These are phyloP conservation scores for Mycena amicta DNA, from an alignment of 768 basidiomycete species.

Conservation along the genomic window DNA sequence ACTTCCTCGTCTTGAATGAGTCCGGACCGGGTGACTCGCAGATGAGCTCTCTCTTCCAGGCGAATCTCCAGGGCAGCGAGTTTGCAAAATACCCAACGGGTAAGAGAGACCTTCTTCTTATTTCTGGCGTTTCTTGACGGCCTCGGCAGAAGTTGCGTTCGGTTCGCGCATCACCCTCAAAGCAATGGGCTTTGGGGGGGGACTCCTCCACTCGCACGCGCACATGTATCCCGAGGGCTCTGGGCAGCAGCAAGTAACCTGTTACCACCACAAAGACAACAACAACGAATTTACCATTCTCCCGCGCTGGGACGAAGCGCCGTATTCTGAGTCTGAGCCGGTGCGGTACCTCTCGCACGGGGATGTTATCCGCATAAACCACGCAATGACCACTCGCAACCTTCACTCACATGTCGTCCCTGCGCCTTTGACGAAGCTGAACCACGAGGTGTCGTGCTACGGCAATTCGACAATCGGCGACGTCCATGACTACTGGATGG, in stretches of 20 bases:
- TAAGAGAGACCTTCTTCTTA: constrained; percentile 32
- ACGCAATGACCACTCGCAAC: constrained; percentile 83
- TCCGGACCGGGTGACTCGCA: constrained; percentile 97
- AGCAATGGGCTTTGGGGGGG: constrained; percentile 98
- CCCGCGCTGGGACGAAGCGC: constrained; percentile 77
- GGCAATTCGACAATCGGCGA: constrained; percentile 92
- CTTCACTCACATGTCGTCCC: constrained; percentile 89
- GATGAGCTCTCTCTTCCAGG: constrained; percentile 99
- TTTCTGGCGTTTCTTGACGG: constrained; percentile 1
- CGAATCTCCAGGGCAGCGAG: constrained; percentile 92
- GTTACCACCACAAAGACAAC: constrained; percentile 98
- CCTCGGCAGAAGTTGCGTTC: constrained; percentile 70
- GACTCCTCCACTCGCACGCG: constrained; percentile 94
- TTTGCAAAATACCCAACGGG: constrained; percentile 89
- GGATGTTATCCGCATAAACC: constrained; percentile 79
- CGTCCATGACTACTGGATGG: constrained; percentile 84
- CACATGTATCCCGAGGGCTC: constrained; percentile 93
- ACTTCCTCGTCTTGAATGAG: constrained; percentile 92
- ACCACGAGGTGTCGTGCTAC: constrained; percentile 92
- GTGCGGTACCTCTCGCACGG: constrained; percentile 75
- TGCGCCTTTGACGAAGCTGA: constrained; percentile 87
- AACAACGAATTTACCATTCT: constrained; percentile 93
- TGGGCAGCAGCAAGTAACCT: constrained; percentile 93
- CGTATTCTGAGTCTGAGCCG: constrained; percentile 64
- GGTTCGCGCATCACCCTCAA: constrained; percentile 93